Percentiles rank a stretch among this genome's conserved stretches.
Evolutionary conservation across 495 filamentous ascomycete genomes (phyloP).

Genomic region (Poronia punctata): DNA sequence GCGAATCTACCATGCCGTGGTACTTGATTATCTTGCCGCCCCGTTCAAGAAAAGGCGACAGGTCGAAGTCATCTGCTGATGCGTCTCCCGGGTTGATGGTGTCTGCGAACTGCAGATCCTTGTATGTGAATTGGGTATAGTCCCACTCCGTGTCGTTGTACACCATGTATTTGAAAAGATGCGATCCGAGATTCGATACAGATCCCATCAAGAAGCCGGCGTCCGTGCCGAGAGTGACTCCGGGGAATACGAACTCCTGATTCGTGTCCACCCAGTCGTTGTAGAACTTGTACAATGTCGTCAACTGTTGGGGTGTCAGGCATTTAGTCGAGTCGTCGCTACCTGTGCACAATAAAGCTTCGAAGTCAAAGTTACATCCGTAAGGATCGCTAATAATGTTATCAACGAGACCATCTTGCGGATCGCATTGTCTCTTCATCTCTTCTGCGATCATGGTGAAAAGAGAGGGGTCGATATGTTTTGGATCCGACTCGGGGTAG

Average conservation of each 20-base stretch:
- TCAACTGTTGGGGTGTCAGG: slow-evolving; percentile 48
- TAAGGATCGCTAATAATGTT: slow-evolving; percentile 56
- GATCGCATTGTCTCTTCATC: slow-evolving; percentile 59
- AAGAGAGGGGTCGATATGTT: slow-evolving; percentile 43
- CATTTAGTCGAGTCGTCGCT: slow-evolving; percentile 35
- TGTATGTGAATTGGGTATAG: slow-evolving; percentile 29
- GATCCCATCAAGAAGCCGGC: slow-evolving; percentile 8
- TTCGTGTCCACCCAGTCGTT: slow-evolving; percentile 35
- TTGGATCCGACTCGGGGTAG: slow-evolving; percentile 32
- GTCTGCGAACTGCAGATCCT: slow-evolving; percentile 24
- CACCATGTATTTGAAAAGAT: slow-evolving; percentile 35
- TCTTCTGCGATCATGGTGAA: slow-evolving; percentile 50
- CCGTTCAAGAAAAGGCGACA: slow-evolving; percentile 34
- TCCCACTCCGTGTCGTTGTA: slow-evolving; percentile 36
- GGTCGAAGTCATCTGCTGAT: slow-evolving; percentile 39
- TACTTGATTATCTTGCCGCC: slow-evolving; percentile 53
- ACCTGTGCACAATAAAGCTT: slow-evolving; percentile 46
- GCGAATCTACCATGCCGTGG: slow-evolving; percentile 45
- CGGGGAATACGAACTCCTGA: slow-evolving; percentile 23
- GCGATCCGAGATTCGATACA: slow-evolving; percentile 23
- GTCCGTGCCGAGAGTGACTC: slow-evolving; percentile 14
- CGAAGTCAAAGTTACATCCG: slow-evolving; percentile 49
- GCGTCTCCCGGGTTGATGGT: slow-evolving; percentile 28
- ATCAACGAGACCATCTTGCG: slow-evolving; percentile 54
- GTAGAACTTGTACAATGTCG: slow-evolving; percentile 50